Conservation (phyloP, 441 rosid genomes). For the Raphanus hybrid region DNA sequence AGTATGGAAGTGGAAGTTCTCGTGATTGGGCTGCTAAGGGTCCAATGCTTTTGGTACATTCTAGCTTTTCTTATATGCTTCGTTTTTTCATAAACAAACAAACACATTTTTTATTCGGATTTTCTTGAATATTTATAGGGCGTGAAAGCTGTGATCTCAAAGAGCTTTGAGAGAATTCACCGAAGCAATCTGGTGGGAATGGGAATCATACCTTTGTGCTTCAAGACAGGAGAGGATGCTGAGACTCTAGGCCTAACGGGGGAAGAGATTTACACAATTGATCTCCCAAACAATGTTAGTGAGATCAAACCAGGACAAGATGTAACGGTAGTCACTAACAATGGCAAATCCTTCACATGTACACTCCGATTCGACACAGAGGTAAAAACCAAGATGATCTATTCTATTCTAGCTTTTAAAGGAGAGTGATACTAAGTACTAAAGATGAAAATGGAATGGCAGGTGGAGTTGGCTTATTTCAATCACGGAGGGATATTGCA, state of each 20-base stretch:
- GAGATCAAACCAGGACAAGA: conserved; percentile 93
- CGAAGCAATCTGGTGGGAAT: conserved; percentile 90
- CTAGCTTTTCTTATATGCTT: not conserved
- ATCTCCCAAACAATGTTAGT: conserved; percentile 66
- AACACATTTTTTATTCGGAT: not conserved
- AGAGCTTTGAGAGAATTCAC: conserved; percentile 93
- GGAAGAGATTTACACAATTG: conserved; percentile 71
- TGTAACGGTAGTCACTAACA: conserved; percentile 66
- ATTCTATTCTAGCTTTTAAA: not conserved
- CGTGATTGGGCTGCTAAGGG: conserved; percentile 99
- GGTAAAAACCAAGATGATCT: conserved; percentile 47
- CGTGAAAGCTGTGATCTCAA: conserved; percentile 89
- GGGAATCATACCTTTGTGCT: conserved; percentile 88
- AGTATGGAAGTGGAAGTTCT: conserved; percentile 97
- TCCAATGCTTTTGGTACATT: conserved; percentile 81
- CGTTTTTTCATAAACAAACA: not conserved
- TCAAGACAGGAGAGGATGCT: conserved; percentile 85
- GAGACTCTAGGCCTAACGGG: conserved; percentile 86
- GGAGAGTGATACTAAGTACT: not conserved
- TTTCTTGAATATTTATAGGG: conserved; percentile 55
- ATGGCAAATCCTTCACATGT: conserved; percentile 79
- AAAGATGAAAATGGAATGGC: conserved; percentile 4
- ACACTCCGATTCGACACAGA: conserved; percentile 82
- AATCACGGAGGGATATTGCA: conserved; percentile 92
- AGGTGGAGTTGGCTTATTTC: conserved; percentile 92